Evolutionary conservation across 148 eudicot genomes (phyloP), one percentile per base, ranked within the genome.

Genomic region (Cornus florida): DNA sequence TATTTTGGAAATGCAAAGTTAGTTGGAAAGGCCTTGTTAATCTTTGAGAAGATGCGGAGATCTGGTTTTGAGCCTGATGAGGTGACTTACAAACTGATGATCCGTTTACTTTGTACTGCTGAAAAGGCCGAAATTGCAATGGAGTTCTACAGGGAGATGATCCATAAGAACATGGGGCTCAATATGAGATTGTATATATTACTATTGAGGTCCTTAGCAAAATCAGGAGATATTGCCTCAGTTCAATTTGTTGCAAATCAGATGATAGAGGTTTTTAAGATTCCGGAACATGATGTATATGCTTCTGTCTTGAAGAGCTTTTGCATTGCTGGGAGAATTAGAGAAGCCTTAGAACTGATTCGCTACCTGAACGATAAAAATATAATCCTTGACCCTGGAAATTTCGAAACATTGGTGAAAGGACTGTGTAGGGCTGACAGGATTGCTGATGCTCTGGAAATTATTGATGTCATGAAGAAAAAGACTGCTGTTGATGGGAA

Each of bases 131-230:
- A 93, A 64, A 83, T 93, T 82, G 92, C 92, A 2, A 65, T 93
- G 83, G 97, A 90, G 87, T 92, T 87, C 62, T 93, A 92, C 89
- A 89, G 88, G 85, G 97, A 93, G 77, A 89, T 93, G 97, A 82
- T 86, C 11, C 81, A 71, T 50, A 93, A 86, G 81, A 84, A 84
- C 33, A 82, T 88, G 79, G 81, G 5, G 71, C 43, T 84, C 39
- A 84, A 87, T 72, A 65, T 28, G 74, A 68, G 67, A 60, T 59
- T 82, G 80, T 89, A 86, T 48, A 82, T 83, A 67, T 73, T 78
- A 72, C 77, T 93, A 74, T 80, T 93, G 23, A 86, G 84, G n/a
- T 88, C 91, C 78, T 83, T 92, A 24, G 92, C 92, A 23, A 75
- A 53, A 56, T 82, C 74, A 77, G 93, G 94, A 71, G 83, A 89